Base-by-base conservation (phyloP, 2,329 filamentous ascomycete species). In the Scedosporium boydii region DNA sequence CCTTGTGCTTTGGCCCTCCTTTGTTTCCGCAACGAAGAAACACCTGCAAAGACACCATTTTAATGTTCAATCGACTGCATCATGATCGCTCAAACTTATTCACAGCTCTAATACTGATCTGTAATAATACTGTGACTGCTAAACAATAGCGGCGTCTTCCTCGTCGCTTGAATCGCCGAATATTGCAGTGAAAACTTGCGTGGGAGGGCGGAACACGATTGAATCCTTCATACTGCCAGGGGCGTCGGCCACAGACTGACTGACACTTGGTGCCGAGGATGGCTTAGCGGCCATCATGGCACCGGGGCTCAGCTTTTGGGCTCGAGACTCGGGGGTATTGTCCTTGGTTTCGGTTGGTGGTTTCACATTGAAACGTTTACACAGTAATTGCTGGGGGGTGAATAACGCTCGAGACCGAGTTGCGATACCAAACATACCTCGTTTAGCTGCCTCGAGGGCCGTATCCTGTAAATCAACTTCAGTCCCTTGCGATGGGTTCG, bases 291-390 rank as follows among this genome's bases (percentile, higher is more conserved):
- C 34, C 12, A 38, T 38, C 34, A 9, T 14, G 34, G 34, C 34
- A 38, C 10, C 10, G 10, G 12, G 10, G 10, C 34, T 14, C 34
- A 12, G 34, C 34, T 38, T 10, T 14, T 38, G 34, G 34, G 3
- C 34, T 12, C 34, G 34, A 6, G 34, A 38, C 10, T 55, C 23
- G 23, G 16, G 18, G 12, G 16, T 55, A 23, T 16, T 18, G 18
- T 16, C n/a, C 23, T 27, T 48, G 23, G 34, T 9, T 72, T 91
- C 83, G 9, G 82, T 80, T 0, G 93, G 91, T 7, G 89, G 84
- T 64, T 82, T 86, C n/a, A 98, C 88, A 68, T 92, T 92, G 75
- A 99, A 96, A 7, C 95, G 83, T 73, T 98, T 99, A 76, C 93
- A 98, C n/a, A 98, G 76, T 48, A 99, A 76, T 62, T 92, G 81